Evolutionary conservation across 1,284 basidiomycete genomes (phyloP).

Genomic region (Xerocomus amazonicus): DNA sequence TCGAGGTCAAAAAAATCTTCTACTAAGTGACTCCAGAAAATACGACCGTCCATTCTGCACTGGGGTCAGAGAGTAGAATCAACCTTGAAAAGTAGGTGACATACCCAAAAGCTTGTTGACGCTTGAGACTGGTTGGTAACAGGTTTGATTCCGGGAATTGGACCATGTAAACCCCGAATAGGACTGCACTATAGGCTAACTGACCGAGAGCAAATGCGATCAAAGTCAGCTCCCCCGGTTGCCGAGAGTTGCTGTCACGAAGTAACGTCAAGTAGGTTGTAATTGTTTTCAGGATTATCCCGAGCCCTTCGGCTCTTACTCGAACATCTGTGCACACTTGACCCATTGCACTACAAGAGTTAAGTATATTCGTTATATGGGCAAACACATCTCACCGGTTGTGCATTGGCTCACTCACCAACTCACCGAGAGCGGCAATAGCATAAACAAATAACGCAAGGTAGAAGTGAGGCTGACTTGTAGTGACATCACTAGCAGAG

Average conservation of each 20-base stretch:
- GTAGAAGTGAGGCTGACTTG: constrained; percentile 61
- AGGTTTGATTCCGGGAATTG: constrained; percentile 27
- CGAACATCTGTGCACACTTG: constrained; percentile 63
- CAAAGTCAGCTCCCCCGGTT: constrained; percentile 50
- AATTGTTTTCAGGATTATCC: constrained; percentile 72
- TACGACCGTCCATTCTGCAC: constrained; percentile 2
- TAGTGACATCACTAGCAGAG: constrained; percentile 49
- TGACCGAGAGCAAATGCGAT: constrained; percentile 84
- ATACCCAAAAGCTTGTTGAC: constrained; percentile 13
- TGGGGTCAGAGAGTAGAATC: background rate
- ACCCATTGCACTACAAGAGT: constrained; percentile 56
- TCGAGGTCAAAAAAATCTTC: constrained; percentile 45
- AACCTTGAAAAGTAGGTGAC: constrained; percentile 4
- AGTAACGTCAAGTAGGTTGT: constrained; percentile 65
- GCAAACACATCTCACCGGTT: constrained; percentile 49
- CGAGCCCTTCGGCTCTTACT: constrained; percentile 79
- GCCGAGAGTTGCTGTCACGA: constrained; percentile 35
- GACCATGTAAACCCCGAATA: constrained; percentile 37
- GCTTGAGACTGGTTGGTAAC: constrained; percentile 24
- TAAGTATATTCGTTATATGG: constrained; percentile 7
- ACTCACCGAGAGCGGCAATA: constrained; percentile 69
- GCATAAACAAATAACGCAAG: constrained; percentile 68
- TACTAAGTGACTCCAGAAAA: constrained; percentile 13
- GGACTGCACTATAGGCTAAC: constrained; percentile 57
- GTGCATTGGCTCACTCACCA: constrained; percentile 82